Percentiles rank a stretch among this genome's conserved stretches.
Evolutionary conservation across 495 filamentous ascomycete genomes (phyloP).

Genomic region (Penicillium mononematosum): DNA sequence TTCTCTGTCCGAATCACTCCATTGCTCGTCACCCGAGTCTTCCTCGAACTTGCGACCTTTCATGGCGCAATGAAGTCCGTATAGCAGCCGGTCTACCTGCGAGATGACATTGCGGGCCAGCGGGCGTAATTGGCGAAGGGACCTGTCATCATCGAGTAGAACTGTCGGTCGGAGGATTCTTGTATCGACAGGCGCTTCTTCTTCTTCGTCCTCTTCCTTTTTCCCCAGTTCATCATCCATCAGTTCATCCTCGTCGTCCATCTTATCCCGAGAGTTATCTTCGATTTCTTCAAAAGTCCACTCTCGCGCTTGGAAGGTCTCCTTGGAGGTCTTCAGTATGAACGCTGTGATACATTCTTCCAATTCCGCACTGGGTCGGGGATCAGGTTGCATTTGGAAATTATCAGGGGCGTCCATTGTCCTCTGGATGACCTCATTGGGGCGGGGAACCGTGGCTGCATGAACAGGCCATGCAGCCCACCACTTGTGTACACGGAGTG

Average conservation of each 20-base stretch:
- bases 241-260: neutral
- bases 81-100: slow-evolving; percentile 64
- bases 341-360: slow-evolving; percentile 65
- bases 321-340: slow-evolving; percentile 63
- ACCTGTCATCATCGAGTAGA: slow-evolving; percentile 62
- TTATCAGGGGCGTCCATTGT: slow-evolving; percentile 49
- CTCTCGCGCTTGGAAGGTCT: slow-evolving; percentile 50
- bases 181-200: slow-evolving; percentile 18
- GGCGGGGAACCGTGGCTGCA: slow-evolving; percentile 57
- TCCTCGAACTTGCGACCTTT: slow-evolving; percentile 38
- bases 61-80: slow-evolving; percentile 62
- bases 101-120: slow-evolving; percentile 61
- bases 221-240: slow-evolving; percentile 8
- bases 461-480: slow-evolving; percentile 83
- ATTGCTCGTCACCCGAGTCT: slow-evolving; percentile 24
- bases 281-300: slow-evolving; percentile 24
- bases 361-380: slow-evolving; percentile 55
- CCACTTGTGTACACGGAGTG: slow-evolving; percentile 39
- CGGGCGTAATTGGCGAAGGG: slow-evolving; percentile 59
- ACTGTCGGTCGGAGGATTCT: slow-evolving; percentile 40
- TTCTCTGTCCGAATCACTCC: slow-evolving; percentile 24
- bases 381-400: slow-evolving; percentile 39
- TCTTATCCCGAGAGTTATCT: neutral
- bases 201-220: slow-evolving; percentile 15
- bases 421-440: slow-evolving; percentile 43